Base-by-base conservation (phyloP, 768 basidiomycete species). In the Mycena haematopus region DNA sequence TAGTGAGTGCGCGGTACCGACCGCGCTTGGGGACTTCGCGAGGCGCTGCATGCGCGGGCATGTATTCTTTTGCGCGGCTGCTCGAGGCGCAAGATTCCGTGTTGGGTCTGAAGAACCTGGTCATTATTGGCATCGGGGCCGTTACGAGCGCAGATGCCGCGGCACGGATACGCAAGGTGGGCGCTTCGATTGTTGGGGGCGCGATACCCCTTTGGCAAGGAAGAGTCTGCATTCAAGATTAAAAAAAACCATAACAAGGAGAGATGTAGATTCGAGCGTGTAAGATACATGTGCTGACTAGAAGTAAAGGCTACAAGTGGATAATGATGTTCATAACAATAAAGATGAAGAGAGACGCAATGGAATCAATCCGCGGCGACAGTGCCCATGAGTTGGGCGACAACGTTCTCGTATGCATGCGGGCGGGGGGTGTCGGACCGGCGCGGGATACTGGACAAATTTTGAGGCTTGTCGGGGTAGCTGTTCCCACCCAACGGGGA, bases 81-180 rank as follows among this genome's bases (percentile, higher is more conserved):
- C 76, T 93, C 52, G 72, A 73, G 19, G 65, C 73, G 25, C 72
- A 76, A 35, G 71, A 72, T 50, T 78, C 78, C 27, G 57, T 67
- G 52, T 75, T 72, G 3, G 78, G 78, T 0, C 68, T 92, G 40
- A 72, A 72, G 27, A 68, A 76, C 3, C 83, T 93, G 57, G 77
- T 77, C 52, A 78, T 95, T 57, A 83, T 95, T 49, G 94, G 93
- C 2, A 88, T 90, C 19, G 93, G 94, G 1, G 93, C 93, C 7
- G 91, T 93, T 19, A 87, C 84, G 2, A 83, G 83, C 22, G 75
- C 78, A 6, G 88, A 77, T 22, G 87, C 85, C 2, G 85, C 81
- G 14, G 72, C 75, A 55, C 80, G 93, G 57, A 95, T 95, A 91
- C 76, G 78, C n/a, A 77, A 78, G 49, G 91, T 86, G 11, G 93